phyloP scores from a whole-genome alignment of 2,329 filamentous ascomycete species.

The Colletotrichum sp. region DNA sequence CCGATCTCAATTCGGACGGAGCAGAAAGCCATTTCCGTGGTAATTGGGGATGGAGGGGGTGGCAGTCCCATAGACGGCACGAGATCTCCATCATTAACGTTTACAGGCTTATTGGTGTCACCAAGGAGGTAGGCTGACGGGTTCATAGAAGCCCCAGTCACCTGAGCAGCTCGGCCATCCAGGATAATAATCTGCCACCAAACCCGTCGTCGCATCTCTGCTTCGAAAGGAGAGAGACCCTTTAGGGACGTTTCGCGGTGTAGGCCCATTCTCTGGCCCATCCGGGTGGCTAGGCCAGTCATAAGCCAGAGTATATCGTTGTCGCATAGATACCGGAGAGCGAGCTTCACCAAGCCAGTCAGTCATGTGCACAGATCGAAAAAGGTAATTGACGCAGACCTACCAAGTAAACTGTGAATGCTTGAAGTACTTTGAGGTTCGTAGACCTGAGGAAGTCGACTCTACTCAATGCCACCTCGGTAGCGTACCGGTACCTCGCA shows the following conservation, averaged over 20 bases:
- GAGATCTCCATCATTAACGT: slow-evolving; percentile 64
- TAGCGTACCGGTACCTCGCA: slow-evolving; percentile 54
- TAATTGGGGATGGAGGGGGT: slow-evolving; percentile 37
- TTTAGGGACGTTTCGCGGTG: slow-evolving; percentile 64
- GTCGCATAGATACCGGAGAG: slow-evolving; percentile 61
- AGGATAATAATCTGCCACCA: slow-evolving; percentile 70
- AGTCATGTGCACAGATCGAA: background rate
- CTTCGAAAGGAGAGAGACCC: slow-evolving; percentile 64
- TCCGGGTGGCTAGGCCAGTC: slow-evolving; percentile 65
- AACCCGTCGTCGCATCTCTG: slow-evolving; percentile 67
- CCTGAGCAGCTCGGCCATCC: slow-evolving; percentile 56
- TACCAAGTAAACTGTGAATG: slow-evolving; percentile 62
- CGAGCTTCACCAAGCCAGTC: slow-evolving; percentile 44
- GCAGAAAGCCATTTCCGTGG: slow-evolving; percentile 9
- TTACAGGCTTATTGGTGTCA: slow-evolving; percentile 55
- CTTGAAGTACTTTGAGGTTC: slow-evolving; percentile 62
- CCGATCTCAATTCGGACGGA: slow-evolving; percentile 7
- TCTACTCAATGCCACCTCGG: slow-evolving; percentile 53
- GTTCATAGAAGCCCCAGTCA: slow-evolving; percentile 36
- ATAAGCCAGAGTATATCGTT: slow-evolving; percentile 64
- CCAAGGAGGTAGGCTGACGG: slow-evolving; percentile 47
- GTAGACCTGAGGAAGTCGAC: slow-evolving; percentile 63
- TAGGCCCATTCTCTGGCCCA: slow-evolving; percentile 71
- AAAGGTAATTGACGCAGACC: slow-evolving; percentile 6
- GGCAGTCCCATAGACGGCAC: slow-evolving; percentile 42